Evolutionary conservation across 2,329 filamentous ascomycete species (phyloP), one percentile per base, ranked within the genome.

Genomic region (Paecilomyces niveus): DNA sequence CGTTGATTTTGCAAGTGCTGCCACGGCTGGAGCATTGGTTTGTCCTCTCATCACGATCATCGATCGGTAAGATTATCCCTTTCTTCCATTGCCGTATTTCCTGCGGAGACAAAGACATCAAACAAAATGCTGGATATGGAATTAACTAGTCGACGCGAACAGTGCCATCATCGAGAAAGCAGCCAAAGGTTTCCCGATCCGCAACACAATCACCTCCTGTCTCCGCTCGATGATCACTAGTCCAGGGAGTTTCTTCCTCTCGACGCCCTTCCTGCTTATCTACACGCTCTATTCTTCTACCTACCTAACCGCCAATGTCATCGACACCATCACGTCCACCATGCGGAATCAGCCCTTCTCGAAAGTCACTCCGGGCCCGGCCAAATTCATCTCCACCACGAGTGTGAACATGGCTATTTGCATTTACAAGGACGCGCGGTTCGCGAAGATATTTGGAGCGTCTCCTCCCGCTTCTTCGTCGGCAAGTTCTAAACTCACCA

Each of bases 381-480:
- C 84, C 61, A 97, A 97, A 72, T 97, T 97, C 76, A 77, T 85
- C 66, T 86, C 89, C 55, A 93, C 90, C 1, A 89, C 85, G 15
- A 77, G 84, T n/a, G 85, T 92, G 57, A 97, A 97, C 76, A 87
- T 96, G 74, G 84, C 85, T 7, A 81, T 96, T 35, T 91, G 90
- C 74, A 85, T 96, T 53, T 91, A 94, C 82, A 97, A 96, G 74
- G 92, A 96, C 76, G 87, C 87, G 67, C 85, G 88, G 61, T 96
- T 93, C 72, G 90, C 90, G 1, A 84, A 85, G 68, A 83, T 96
- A 68, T 96, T 95, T 72, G 90, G 90, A 11, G 85, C 88, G 0
- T 71, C 75, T 3, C 60, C 80, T 73, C 58, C 82, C 75, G 10
- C 79, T 81, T 15, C 75, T 81, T 26, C 70, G 9, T 63, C 74